phyloP scores from a whole-genome alignment of 1,139 yeast species.

The Candida sanyaensis region DNA sequence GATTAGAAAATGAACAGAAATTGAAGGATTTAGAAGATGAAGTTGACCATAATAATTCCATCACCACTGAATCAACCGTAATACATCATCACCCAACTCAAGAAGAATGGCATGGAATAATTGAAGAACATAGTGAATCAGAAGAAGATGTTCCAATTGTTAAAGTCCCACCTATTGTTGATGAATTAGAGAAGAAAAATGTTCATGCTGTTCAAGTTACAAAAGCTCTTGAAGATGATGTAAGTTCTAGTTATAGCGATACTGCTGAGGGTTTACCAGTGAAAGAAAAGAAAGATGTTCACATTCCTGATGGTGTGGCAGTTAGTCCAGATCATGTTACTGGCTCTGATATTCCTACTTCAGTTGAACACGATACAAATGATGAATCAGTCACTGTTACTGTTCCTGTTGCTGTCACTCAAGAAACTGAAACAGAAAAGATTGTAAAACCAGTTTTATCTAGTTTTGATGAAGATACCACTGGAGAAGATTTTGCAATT shows the following conservation, averaged over 20 bases:
- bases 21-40: slow-evolving; percentile 17
- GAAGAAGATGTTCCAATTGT: slow-evolving; percentile 12
- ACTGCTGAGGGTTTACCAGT: slow-evolving; percentile 6
- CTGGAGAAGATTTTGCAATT: slow-evolving; percentile 1
- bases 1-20: slow-evolving; percentile 22
- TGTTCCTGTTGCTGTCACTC: slow-evolving; percentile 5
- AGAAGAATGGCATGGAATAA: not conserved
- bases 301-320: not conserved
- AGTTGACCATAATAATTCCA: not conserved
- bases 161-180: slow-evolving; percentile 7
- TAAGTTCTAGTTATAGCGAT: not conserved
- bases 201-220: not conserved
- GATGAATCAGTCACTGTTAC: slow-evolving; percentile 2
- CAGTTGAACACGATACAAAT: not conserved
- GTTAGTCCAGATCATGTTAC: not conserved
- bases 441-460: slow-evolving; percentile 10
- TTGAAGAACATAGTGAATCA: slow-evolving; percentile 8
- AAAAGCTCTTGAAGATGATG: slow-evolving; percentile 3
- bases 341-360: not conserved
- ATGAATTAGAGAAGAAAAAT: slow-evolving; percentile 11
- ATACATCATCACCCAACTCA: slow-evolving; percentile 1
- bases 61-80: slow-evolving; percentile 8
- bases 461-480: slow-evolving; percentile 1
- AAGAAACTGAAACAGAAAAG: not conserved
- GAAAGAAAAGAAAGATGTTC: slow-evolving; percentile 14